Base-by-base conservation (phyloP, 1,139 yeast species). In the Schwanniomyces etchellsii region DNA sequence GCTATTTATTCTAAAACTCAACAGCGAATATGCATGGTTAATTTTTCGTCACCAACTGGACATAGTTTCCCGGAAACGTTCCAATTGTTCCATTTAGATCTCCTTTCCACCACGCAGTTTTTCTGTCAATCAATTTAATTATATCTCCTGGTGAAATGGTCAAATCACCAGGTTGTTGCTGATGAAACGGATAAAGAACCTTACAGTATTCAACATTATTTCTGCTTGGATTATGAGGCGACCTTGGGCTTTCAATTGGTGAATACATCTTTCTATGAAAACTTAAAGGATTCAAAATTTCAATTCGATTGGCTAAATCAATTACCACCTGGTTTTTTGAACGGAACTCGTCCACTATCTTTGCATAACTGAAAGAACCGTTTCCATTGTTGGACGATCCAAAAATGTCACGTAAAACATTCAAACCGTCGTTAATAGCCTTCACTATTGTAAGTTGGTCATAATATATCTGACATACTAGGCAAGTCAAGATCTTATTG, bases 71-170 rank as follows among this genome's bases (percentile, higher is more conserved):
- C 2, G 86, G 85, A 42, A 79, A 75, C 13, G 60, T 39, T 0
- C 85, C 86, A 16, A 50, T 38, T 15, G 50, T 40, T 0, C 74
- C 80, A 28, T 63, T 56, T 5, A 65, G 41, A 42, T 65, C 64
- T 2, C 84, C 85, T 36, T 64, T 64, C 82, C 83, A 78, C 85
- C 85, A 78, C 18, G 57, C 53, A 4, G 67, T 69, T 1, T 60
- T 55, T 14, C 48, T 53, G 30, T 65, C 68, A 18, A 72, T 36
- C 2, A 78, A 55, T 25, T 48, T 53, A 23, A 79, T 64, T 27
- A 48, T 44, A 36, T 76, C 81, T 6, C 81, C 81, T 22, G 48
- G 55, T 16, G 54, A 42, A 38, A 79, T 64, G 3, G 67, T 43
- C 17, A 79, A 58, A 43, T 79, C 85, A 1, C 71, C 76, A 0